Evolutionary conservation across 2,329 filamentous ascomycete species (phyloP).

Genomic region (Xylariaceae sp.): DNA sequence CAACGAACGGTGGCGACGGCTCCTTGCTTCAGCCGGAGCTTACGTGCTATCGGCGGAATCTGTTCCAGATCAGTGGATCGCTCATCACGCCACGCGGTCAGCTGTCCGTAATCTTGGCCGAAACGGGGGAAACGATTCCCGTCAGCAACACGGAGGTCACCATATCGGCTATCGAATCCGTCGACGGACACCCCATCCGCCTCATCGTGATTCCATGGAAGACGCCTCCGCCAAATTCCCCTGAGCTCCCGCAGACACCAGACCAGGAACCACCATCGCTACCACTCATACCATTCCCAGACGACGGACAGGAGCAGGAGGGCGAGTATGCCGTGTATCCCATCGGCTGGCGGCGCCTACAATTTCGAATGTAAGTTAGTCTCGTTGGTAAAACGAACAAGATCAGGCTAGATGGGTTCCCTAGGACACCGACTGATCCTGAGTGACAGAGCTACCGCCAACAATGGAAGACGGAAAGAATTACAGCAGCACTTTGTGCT

Average conservation of each 20-base stretch:
- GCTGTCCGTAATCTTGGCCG: slow-evolving; percentile 70
- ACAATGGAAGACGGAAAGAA: slow-evolving; percentile 91
- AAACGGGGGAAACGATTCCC: slow-evolving; percentile 78
- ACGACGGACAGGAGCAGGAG: slow-evolving; percentile 57
- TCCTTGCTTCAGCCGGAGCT: slow-evolving; percentile 68
- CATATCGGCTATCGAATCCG: slow-evolving; percentile 90
- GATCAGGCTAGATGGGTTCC: neutral
- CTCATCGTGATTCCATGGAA: slow-evolving; percentile 98
- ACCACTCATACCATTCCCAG: slow-evolving; percentile 65
- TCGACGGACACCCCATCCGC: slow-evolving; percentile 86
- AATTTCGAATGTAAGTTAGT: slow-evolving; percentile 71
- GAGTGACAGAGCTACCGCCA: slow-evolving; percentile 71
- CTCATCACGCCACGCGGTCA: slow-evolving; percentile 75
- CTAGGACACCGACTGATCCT: slow-evolving; percentile 6
- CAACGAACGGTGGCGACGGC: slow-evolving; percentile 57
- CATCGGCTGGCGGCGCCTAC: slow-evolving; percentile 88
- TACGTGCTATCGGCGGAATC: slow-evolving; percentile 91
- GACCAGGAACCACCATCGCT: slow-evolving; percentile 87
- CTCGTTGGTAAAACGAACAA: neutral
- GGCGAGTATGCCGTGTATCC: slow-evolving; percentile 87
- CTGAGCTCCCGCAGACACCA: slow-evolving; percentile 57
- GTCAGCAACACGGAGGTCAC: slow-evolving; percentile 80
- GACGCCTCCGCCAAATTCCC: slow-evolving; percentile 76
- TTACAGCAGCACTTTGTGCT: slow-evolving; percentile 95
- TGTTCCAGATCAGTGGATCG: slow-evolving; percentile 93